Base-by-base conservation (phyloP, 495 filamentous ascomycete genomes). In the Tuber umbilicatum region DNA sequence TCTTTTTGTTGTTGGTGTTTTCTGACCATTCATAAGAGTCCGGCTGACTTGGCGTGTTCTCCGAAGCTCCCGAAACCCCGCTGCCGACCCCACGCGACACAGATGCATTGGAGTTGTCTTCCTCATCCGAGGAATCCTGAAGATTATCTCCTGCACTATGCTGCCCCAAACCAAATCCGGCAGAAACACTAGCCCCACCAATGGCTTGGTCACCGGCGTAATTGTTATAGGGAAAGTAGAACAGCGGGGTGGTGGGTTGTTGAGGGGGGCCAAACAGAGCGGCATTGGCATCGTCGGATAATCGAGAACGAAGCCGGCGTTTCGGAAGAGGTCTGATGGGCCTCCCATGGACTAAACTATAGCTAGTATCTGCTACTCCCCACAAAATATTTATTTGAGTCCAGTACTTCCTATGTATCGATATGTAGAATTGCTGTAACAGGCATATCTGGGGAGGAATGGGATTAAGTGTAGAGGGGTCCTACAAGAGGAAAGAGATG, bases 1-100 rank as follows among this genome's bases (percentile, higher is more conserved):
- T 99, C 86, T 98, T 99, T 84, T 99, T 99, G 83, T 99, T 98
- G 82, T 97, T 98, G 71, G 93, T 97, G 79, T 99, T 98, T 83
- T 99, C 95, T 80, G 97, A 96, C 27, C 92, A 94, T 82, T 98
- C 96, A 82, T 98, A 97, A 41, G 95, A 93, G 83, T 98, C 96
- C 7, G 88, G 89, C 12, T 86, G 73, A 19, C 80, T 73, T 80
- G 39, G 83, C 83, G 41, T 69, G 72, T 74, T 76, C 73, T 79
- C 77, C 43, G 67, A 69, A n/a, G 19, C 42, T 68, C 79, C 70
- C 68, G 75, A 60, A 75, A 68, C 41, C 40, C 70, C 73, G 73
- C 83, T 81, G 31, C 75, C 82, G 55, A 83, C 78, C 45, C 83
- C 83, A 40, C 80, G 80, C 50, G 78, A 81, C 47, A 82, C 78